These are phyloP conservation scores for Platanus orientalis DNA, from an alignment of 164 flowering plant species.

Conservation along the genomic window DNA sequence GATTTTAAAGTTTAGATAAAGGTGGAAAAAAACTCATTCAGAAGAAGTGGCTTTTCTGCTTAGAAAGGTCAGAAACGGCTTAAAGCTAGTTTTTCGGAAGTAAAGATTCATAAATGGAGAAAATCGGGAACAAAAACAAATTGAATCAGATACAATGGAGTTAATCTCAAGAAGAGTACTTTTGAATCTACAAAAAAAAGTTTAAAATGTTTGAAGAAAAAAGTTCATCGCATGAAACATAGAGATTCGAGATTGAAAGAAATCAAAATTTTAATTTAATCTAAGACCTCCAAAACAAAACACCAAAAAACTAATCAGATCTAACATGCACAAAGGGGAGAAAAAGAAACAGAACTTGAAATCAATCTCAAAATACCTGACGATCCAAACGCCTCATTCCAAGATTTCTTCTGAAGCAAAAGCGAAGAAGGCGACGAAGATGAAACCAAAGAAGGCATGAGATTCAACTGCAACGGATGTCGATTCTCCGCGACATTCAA, in stretches of 20 bases:
- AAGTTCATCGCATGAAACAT: neutral
- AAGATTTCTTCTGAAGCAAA: conserved; percentile 29
- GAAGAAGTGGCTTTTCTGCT: no score
- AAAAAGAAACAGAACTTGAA: no score
- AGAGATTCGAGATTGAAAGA: neutral
- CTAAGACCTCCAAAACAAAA: neutral
- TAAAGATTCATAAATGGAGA: no score
- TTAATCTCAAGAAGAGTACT: no score
- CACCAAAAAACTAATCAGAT: neutral
- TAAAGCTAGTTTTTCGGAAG: no score
- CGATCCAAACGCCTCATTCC: conserved; percentile 38
- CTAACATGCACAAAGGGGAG: neutral
- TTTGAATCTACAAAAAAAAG: no score
- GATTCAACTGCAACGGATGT: conserved; percentile 40
- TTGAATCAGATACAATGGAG: no score
- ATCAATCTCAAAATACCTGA: conserved; percentile 28
- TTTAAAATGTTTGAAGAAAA: neutral
- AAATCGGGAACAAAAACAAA: no score
- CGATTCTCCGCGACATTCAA: conserved; percentile 31
- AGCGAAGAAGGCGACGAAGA: conserved; percentile 24
- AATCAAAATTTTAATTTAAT: neutral
- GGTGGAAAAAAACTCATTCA: no score
- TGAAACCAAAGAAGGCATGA: conserved; percentile 32
- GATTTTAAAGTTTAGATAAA: no score
- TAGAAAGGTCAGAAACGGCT: no score